Evolutionary conservation across 352 stramenopile species (phyloP).

Genomic region (Globisporangium nagaii): DNA sequence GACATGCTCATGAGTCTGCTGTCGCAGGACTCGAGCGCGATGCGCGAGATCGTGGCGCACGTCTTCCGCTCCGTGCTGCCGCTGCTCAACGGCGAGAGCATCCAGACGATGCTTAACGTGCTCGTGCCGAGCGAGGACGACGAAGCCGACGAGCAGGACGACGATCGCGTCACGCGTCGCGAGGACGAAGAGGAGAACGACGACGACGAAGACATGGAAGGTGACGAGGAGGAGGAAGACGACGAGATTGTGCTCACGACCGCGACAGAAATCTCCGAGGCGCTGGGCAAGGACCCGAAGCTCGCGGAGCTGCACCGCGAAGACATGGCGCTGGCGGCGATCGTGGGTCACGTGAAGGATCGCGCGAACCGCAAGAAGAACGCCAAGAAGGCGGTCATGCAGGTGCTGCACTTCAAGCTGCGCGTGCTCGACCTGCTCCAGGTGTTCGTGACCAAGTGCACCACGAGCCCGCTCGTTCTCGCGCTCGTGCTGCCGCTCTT

Average conservation of each 20-base stretch:
- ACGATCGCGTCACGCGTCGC: constrained; percentile 18
- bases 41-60: constrained; percentile 80
- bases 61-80: constrained; percentile 74
- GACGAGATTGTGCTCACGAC: constrained; percentile 62
- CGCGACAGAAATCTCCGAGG: constrained; percentile 51
- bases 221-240: constrained; percentile 31
- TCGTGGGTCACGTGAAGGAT: constrained; percentile 73
- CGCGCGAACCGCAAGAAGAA: constrained; percentile 75
- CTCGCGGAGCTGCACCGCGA: constrained; percentile 66
- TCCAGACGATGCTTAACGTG: constrained; percentile 72
- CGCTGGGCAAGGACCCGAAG: constrained; percentile 57
- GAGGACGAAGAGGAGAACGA: constrained; percentile 27
- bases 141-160: constrained; percentile 24
- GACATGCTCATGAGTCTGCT: constrained; percentile 81
- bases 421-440: constrained; percentile 77
- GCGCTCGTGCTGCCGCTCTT: constrained; percentile 62
- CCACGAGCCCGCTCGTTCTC: constrained; percentile 28
- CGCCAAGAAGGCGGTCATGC: constrained; percentile 53
- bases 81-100: constrained; percentile 47
- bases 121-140: constrained; percentile 34
- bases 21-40: constrained; percentile 73
- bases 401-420: constrained; percentile 83
- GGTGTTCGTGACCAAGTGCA: constrained; percentile 45
- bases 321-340: constrained; percentile 71
- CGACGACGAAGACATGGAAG: constrained; percentile 38